Base-by-base conservation (phyloP, 2,329 filamentous ascomycete species). In the Mollisia scopiformis region DNA sequence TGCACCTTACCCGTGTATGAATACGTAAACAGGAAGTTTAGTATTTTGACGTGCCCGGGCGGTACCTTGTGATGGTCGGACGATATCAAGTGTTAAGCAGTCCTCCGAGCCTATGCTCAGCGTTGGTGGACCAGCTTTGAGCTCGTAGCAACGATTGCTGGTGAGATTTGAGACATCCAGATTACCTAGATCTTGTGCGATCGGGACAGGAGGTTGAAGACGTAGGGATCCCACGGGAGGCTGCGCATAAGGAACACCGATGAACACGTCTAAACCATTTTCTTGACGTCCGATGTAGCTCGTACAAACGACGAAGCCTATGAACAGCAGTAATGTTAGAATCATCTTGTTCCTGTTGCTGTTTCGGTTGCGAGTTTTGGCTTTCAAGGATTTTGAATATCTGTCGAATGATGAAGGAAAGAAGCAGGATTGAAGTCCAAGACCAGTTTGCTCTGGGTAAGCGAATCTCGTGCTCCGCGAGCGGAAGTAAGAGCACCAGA, bases 1-100 rank as follows among this genome's bases (percentile, higher is more conserved):
- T 30, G 11, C 7, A 25, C 11, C 31, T 35, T 85, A 86, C 58
- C 86, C 86, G 68, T 88, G 86, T 31, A 88, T 75, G 68, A 86
- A 88, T 1, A 88, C 72, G 14, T 83, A 75, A 13, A 86, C 82
- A 2, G 84, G 80, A 39, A 81, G 65, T 3, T 16, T 28, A 3
- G 33, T 16, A 7, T 31, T 58, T 54, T 47, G 25, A 10, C 50
- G 16, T 23, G 11, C 43, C 14, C 41, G n/a, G 23, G 11, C 19
- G 53, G 11, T 35, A 33, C 14, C 27, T 30, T 49, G n/a, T 21
- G 28, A 21, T 68, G 72, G 57, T 69, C 69, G 19, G 65, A 78
- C 81, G n/a, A 77, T 63, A 43, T 77, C 75, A 21, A 77, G 58
- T 1, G 72, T 72, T 2, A 77, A 64, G 58, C 74, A 77, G 59